Evolutionary conservation across 2,329 filamentous ascomycete genomes (phyloP).

Genomic region (Penicillium griseofulvum): DNA sequence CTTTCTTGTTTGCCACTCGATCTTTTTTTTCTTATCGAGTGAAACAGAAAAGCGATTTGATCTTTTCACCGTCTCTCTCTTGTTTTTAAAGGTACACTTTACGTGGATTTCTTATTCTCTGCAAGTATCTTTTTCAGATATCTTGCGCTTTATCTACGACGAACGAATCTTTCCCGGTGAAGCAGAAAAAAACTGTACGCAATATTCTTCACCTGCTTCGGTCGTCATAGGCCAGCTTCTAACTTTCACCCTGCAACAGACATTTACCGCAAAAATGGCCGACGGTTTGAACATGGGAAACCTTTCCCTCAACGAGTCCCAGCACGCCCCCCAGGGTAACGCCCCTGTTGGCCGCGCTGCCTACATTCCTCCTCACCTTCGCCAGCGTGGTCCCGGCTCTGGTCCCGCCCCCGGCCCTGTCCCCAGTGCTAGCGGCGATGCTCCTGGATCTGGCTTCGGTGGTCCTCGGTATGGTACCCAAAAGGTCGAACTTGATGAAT

Average conservation of each 20-base stretch:
- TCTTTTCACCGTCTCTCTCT: slow-evolving; percentile 23
- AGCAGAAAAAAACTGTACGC: slow-evolving; percentile 14
- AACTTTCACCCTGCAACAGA: slow-evolving; percentile 8
- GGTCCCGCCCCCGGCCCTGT: slow-evolving; percentile 11
- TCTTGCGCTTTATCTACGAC: slow-evolving; percentile 11
- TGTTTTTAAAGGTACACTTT: slow-evolving; percentile 12
- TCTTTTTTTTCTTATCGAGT: slow-evolving; percentile 23
- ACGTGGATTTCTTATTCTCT: slow-evolving; percentile 9
- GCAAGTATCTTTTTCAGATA: slow-evolving; percentile 9
- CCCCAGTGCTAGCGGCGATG: slow-evolving; percentile 32
- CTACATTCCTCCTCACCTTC: slow-evolving; percentile 66
- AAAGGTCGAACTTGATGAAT: neutral
- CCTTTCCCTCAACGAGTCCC: slow-evolving; percentile 57
- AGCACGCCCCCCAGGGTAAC: slow-evolving; percentile 54
- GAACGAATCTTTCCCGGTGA: slow-evolving; percentile 14
- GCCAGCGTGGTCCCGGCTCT: slow-evolving; percentile 39
- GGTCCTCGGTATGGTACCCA: slow-evolving; percentile 36
- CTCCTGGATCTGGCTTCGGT: slow-evolving; percentile 33
- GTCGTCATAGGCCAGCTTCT: slow-evolving; percentile 7
- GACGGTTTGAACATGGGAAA: slow-evolving; percentile 43
- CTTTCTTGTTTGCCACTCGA: slow-evolving; percentile 23
- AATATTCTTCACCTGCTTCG: slow-evolving; percentile 4
- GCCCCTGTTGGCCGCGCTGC: slow-evolving; percentile 56
- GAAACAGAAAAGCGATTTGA: slow-evolving; percentile 20
- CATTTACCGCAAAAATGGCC: slow-evolving; percentile 36